phyloP scores from a whole-genome alignment of 2,329 filamentous ascomycete species.

The Sarocladiaceae sp. region DNA sequence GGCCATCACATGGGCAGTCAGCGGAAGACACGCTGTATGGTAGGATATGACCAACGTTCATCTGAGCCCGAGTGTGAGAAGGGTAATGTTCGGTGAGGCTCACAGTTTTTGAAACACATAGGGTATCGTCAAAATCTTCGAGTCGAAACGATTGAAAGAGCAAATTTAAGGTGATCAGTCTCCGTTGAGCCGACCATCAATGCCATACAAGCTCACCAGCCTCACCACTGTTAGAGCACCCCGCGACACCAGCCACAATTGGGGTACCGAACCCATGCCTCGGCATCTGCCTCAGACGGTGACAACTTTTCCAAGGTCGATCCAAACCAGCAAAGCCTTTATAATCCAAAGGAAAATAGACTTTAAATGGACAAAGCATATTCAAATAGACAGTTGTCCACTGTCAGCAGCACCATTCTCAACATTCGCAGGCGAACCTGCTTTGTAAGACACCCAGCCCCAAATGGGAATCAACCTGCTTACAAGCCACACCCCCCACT shows the following conservation, averaged over 20 bases:
- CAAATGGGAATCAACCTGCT: neutral
- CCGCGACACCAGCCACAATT: neutral
- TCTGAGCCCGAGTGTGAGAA: no score
- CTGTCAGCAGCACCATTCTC: no score
- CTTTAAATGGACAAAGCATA: no score
- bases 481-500: neutral
- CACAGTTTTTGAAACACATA: neutral
- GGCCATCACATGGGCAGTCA: neutral
- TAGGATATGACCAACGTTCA: no score
- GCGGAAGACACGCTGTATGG: neutral
- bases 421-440: no score
- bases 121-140: neutral
- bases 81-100: no score
- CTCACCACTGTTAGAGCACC: neutral
- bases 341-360: no score
- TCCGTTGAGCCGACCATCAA: neutral
- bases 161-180: no score
- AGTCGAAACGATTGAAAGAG: no score
- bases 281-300: neutral
- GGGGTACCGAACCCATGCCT: neutral
- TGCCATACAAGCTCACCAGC: neutral
- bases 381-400: no score
- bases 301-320: neutral
- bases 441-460: neutral
- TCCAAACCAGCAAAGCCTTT: neutral